Percentiles rank a stretch among this genome's conserved stretches.
Evolutionary conservation across 176 grass and related monocot species (phyloP).

Genomic region (Aegilops longissima): DNA sequence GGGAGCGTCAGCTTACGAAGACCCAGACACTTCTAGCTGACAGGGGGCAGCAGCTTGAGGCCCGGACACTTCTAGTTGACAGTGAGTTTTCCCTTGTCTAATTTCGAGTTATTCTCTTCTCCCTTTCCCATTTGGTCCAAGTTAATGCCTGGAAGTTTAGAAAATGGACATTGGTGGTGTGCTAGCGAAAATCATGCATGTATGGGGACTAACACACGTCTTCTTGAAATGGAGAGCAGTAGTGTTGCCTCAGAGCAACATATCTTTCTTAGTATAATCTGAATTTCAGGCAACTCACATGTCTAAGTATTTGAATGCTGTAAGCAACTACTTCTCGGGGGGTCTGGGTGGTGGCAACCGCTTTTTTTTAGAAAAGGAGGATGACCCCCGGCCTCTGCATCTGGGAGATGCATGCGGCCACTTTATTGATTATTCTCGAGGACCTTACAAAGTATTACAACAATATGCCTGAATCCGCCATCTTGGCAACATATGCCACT

Average conservation of each 20-base stretch:
- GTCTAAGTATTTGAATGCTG: neutral
- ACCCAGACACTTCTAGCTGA: neutral
- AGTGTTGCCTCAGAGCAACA: neutral
- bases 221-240: neutral
- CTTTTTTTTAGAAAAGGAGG: no score
- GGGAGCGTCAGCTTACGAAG: constrained; percentile 11
- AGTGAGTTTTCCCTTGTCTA: constrained; percentile 13
- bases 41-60: neutral
- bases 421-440: no score
- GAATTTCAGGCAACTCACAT: neutral
- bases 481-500: no score
- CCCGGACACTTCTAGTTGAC: neutral
- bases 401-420: no score
- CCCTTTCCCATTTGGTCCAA: neutral
- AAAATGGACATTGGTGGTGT: neutral
- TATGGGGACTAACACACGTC: neutral
- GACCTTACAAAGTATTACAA: no score
- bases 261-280: neutral
- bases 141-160: neutral
- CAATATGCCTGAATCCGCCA: no score
- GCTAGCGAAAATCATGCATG: neutral
- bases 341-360: no score
- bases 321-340: no score
- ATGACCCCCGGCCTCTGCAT: no score
- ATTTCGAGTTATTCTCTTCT: neutral